Evolutionary conservation across 805 yeast genomes (phyloP), one percentile per base, ranked within the genome.

Genomic region (Pichia ethanolica): DNA sequence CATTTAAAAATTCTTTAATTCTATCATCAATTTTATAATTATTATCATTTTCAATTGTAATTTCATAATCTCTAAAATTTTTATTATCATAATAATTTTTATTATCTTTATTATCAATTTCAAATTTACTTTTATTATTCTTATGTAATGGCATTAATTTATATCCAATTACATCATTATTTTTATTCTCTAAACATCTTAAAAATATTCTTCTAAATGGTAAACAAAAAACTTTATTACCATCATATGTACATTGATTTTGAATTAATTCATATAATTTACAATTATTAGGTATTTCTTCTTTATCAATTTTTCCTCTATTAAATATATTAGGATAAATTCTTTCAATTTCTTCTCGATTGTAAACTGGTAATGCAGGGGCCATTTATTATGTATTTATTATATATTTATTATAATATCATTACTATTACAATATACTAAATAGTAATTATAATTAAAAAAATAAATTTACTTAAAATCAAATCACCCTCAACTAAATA

Each of bases 181-280:
- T 35, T 26, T 53, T 35, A 26, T 53, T 53, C 50, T 67, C 63
- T 11, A 61, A 46, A 57, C 81, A 76, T 50, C 74, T 66, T 28
- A 71, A 62, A 60, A 75, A 76, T 3, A 75, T 45, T 28, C 81
- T 56, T 49, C 68, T 75, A 61, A 77, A 77, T 1, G 82, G 81
- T 3, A 67, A 56, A 58, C 82, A 77, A 8, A 67, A 61, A 37
- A 72, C 66, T 26, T 67, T 60, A n/a, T 65, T 64, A 2, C 72
- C 74, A 46, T 70, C 69, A 52, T 68, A 72, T 7, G 75, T 66
- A 56, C 82, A 77, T 51, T 75, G 76, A 56, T 66, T 66, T 56
- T 77, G 82, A 0, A 71, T 65, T 25, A 77, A 54, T 12, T 74
- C 64, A 53, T 67, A 68, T 7, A 75, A 58, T 20, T 54, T 39